Conservation (phyloP, 2,329 filamentous ascomycete genomes). For the Penicillium verrucosum region DNA sequence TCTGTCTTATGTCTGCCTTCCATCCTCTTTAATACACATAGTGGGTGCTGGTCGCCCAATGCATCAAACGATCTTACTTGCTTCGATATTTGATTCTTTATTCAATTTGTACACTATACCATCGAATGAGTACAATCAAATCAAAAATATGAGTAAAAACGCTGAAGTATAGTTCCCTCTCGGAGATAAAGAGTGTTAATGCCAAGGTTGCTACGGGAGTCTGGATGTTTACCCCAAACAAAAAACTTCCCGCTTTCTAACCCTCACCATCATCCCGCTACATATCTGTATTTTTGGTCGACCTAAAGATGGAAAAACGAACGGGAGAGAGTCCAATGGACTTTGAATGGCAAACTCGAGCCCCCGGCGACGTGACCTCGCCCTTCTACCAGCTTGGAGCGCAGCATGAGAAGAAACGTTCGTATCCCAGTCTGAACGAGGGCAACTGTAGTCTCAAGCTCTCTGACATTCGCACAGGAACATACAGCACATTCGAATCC, state of each 20-base stretch:
- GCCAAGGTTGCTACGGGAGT: conserved; percentile 16
- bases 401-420: conserved; percentile 47
- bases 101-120: not conserved
- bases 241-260: conserved; percentile 18
- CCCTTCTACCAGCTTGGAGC: conserved; percentile 49
- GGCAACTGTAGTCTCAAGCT: conserved; percentile 1
- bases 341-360: conserved; percentile 48
- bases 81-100: not conserved
- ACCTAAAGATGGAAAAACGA: conserved; percentile 37
- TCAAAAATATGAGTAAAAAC: not conserved
- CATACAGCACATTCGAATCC: conserved; percentile 43
- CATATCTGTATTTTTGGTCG: conserved; percentile 4
- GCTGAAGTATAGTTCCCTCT: not conserved
- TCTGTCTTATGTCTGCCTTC: not conserved
- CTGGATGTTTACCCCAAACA: conserved; percentile 24
- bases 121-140: not conserved
- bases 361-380: conserved; percentile 45
- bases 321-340: conserved; percentile 50
- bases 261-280: conserved; percentile 6
- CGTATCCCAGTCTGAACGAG: conserved; percentile 17
- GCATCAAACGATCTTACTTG: not conserved
- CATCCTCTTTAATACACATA: not conserved
- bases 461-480: conserved; percentile 26
- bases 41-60: conserved; percentile 15
- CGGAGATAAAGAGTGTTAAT: conserved; percentile 5